Percentiles rank a stretch among this genome's conserved stretches.
Conservation (phyloP, 1,139 yeast genomes). For the Yamadazyma trypodendri region DNA sequence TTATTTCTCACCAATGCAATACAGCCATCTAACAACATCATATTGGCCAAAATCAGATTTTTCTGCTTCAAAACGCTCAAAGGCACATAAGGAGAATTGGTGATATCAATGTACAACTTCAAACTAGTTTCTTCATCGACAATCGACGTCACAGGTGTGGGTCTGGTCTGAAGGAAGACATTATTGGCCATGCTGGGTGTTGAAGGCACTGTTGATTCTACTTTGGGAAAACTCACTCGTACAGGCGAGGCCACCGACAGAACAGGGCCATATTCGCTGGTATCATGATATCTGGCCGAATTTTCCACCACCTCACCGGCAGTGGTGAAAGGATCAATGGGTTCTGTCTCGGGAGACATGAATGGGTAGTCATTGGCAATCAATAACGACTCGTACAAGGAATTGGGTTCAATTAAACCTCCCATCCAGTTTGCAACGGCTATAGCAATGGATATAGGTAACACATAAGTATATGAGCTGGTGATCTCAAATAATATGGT, state of each 20-base stretch:
- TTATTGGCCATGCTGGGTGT: slow-evolving; percentile 7
- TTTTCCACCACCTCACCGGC: slow-evolving; percentile 42
- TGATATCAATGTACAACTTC: slow-evolving; percentile 37
- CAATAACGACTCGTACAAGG: slow-evolving; percentile 52
- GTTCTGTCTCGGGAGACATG: slow-evolving; percentile 42
- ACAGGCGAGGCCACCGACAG: not conserved
- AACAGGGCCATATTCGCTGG: not conserved
- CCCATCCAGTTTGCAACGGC: slow-evolving; percentile 63
- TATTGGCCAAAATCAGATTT: slow-evolving; percentile 35
- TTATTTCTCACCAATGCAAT: slow-evolving; percentile 43
- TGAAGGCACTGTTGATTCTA: not conserved
- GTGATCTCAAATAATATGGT: slow-evolving; percentile 62
- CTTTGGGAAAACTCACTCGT: too few species aligned
- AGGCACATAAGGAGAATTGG: slow-evolving; percentile 36
- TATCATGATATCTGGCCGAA: slow-evolving; percentile 10
- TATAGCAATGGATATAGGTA: slow-evolving; percentile 58
- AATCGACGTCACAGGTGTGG: not conserved
- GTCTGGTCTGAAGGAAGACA: slow-evolving; percentile 9
- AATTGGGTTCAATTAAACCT: slow-evolving; percentile 49
- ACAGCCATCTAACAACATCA: slow-evolving; percentile 54
- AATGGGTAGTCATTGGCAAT: slow-evolving; percentile 56
- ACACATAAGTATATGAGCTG: slow-evolving; percentile 57
- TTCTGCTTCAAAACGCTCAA: slow-evolving; percentile 32
- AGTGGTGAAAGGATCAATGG: slow-evolving; percentile 32
- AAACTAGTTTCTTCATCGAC: slow-evolving; percentile 10